Base-by-base conservation (phyloP, 2,329 filamentous ascomycete genomes). In the Emydomyces testavorans region DNA sequence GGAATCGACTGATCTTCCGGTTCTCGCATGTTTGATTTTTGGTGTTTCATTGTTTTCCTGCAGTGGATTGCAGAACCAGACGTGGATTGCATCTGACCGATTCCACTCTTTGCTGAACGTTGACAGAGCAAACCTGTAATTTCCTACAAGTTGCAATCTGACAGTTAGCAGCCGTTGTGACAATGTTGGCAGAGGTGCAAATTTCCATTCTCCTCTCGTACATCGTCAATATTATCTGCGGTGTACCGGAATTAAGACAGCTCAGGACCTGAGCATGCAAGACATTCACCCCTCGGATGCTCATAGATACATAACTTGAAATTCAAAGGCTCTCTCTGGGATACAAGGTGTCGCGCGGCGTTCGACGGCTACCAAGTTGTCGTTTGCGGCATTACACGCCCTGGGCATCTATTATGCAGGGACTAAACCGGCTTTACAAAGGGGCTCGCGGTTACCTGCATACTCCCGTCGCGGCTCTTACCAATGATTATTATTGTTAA, bases 301-400 rank as follows among this genome's bases (percentile, higher is more conserved):
- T 16, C 42, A 16, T 16, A n/a, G 16, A 15, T 13, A 16, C n/a
- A n/a, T n/a, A 24, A 8, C 6, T n/a, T 6, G 28, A 37, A 8
- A 1, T 21, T 16, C n/a, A 21, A n/a, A 18, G 15, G 16, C 13
- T 13, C 10, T 5, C 13, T 38, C n/a, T 15, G 26, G 11, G 24
- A 24, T 24, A 44, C 26, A 21, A 31, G 16, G 41, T 45, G 43
- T 46, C 16, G 43, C 32, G 18, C 34, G 23, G 7, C 15, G n/a
- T 29, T 46, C 24, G 26, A 39, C 43, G 35, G 43, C 35, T 38
- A 16, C 43, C 35, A 38, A 39, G 43, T 15, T 39, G 35, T 46
- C 41, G 43, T 31, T 46, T 46, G 43, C 43, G 43, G 34, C 43
- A 46, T 35, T 23, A 31, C 32, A 45, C 42, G 42, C 26, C 11